A percentile compares a stretch with the other conserved stretches of the same genome.
These are phyloP conservation scores for Alectoria sarmentosa DNA, from an alignment of 495 filamentous ascomycete species.

Conservation along the genomic window DNA sequence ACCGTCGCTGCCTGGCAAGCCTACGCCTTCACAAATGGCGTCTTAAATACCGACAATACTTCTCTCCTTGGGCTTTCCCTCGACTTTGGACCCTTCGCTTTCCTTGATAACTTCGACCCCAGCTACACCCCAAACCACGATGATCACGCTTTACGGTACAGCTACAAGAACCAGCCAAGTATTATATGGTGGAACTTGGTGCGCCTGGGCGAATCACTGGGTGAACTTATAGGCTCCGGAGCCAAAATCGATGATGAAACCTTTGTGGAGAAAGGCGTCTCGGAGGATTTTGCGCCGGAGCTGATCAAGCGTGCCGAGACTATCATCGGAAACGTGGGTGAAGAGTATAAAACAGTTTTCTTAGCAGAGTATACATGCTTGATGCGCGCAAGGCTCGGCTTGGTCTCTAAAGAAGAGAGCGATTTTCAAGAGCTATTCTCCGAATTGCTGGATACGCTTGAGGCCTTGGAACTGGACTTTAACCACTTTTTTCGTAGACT, in stretches of 20 bases:
- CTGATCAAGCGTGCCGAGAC: conserved; percentile 73
- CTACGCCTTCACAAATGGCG: conserved; percentile 97
- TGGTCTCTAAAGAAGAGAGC: conserved; percentile 52
- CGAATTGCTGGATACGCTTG: conserved; percentile 73
- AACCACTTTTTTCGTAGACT: conserved; percentile 84
- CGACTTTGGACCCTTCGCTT: conserved; percentile 94
- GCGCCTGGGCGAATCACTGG: conserved; percentile 81
- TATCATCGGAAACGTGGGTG: conserved; percentile 66
- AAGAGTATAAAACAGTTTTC: conserved; percentile 84
- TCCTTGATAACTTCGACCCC: conserved; percentile 93
- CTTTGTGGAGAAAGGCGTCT: conserved; percentile 66
- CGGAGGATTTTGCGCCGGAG: conserved; percentile 55
- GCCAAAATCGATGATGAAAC: conserved; percentile 54
- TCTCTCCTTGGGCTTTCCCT: conserved; percentile 81
- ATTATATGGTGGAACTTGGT: conserved; percentile 99
- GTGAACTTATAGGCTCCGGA: conserved; percentile 77
- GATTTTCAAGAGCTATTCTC: conserved; percentile 77
- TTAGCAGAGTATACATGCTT: conserved; percentile 75
- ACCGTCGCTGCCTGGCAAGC: conserved; percentile 94
- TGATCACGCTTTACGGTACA: conserved; percentile 78
- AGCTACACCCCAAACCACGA: conserved; percentile 96
- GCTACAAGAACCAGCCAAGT: conserved; percentile 87
- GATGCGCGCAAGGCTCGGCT: conserved; percentile 70
- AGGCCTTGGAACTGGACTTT: conserved; percentile 77
- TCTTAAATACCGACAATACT: conserved; percentile 95